Conservation (phyloP, 495 filamentous ascomycete genomes). For the Penicillium antarcticum region DNA sequence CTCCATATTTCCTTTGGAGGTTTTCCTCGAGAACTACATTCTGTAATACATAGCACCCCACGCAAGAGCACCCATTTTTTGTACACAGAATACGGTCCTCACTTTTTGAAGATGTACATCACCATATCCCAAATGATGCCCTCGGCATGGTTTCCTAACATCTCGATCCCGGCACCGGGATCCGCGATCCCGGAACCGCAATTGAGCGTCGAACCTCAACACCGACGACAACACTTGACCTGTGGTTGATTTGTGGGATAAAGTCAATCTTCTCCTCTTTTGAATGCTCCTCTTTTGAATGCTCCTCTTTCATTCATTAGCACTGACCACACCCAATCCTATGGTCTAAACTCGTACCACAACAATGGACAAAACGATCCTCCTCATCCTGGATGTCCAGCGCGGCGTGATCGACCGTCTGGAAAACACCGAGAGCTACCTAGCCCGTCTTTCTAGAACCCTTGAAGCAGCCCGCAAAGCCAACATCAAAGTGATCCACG, state of each 20-base stretch:
- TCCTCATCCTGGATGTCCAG: conserved; percentile 38
- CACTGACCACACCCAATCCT: too few relatives aligned
- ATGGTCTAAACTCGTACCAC: too few relatives aligned
- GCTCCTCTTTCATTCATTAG: too few relatives aligned
- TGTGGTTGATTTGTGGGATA: neutral
- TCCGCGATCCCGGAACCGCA: neutral
- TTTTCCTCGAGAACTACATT: too few relatives aligned
- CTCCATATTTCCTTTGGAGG: neutral
- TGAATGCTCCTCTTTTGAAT: neutral
- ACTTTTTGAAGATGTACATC: too few relatives aligned
- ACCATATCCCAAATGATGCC: too few relatives aligned
- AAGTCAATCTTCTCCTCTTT: neutral
- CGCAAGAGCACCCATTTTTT: too few relatives aligned
- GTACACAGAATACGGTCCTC: too few relatives aligned
- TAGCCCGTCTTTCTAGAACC: conserved; percentile 20
- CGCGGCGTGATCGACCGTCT: conserved; percentile 23
- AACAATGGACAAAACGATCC: conserved; percentile 9
- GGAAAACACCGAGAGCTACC: conserved; percentile 15
- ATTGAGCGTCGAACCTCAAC: too few relatives aligned
- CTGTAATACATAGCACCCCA: too few relatives aligned
- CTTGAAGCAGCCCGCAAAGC: conserved; percentile 24
- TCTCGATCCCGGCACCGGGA: conserved; percentile 8
- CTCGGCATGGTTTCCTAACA: neutral
- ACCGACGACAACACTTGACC: too few relatives aligned
- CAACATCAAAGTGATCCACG: conserved; percentile 27